phyloP scores from a whole-genome alignment of 192 early-diverging fungal genomes.

The Chytriomyces sp. region DNA sequence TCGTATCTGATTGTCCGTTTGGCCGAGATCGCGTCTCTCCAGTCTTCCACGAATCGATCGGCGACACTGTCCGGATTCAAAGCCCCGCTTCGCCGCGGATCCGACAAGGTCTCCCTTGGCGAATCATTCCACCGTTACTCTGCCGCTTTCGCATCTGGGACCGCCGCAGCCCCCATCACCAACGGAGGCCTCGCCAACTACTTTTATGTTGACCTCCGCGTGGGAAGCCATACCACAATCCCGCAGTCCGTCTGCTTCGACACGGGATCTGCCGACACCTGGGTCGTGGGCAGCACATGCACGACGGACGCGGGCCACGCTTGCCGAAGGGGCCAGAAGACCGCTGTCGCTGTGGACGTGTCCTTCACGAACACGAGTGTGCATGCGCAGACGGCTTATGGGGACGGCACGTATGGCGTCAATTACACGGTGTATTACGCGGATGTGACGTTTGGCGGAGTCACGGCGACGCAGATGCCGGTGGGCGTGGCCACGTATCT shows the following conservation, averaged over 20 bases:
- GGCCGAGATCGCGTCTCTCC: too few species aligned
- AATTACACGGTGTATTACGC: constrained; percentile 6
- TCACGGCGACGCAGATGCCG: constrained; percentile 16
- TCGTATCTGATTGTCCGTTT: too few species aligned
- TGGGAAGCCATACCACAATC: constrained; percentile 47
- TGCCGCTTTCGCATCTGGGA: too few species aligned
- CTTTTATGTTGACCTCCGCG: constrained; percentile 34
- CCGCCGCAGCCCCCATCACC: constrained; percentile 1
- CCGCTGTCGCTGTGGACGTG: background rate
- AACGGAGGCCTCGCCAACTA: background rate
- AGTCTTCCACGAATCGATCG: too few species aligned
- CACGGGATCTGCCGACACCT: constrained; percentile 7
- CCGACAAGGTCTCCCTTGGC: too few species aligned
- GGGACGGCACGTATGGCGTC: constrained; percentile 8
- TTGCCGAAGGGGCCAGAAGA: background rate
- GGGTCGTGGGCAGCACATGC: constrained; percentile 4
- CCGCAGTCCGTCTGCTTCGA: constrained; percentile 52
- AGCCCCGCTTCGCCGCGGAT: too few species aligned
- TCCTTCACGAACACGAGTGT: background rate
- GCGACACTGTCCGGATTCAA: too few species aligned
- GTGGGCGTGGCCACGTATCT: constrained; percentile 1
- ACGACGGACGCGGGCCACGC: constrained; percentile 53
- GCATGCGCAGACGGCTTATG: background rate
- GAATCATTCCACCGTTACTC: too few species aligned
- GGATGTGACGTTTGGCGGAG: constrained; percentile 22